Percentiles rank a stretch among this genome's conserved stretches.
Conservation (phyloP, 768 basidiomycete species). For the Neoboletus magnificus region DNA sequence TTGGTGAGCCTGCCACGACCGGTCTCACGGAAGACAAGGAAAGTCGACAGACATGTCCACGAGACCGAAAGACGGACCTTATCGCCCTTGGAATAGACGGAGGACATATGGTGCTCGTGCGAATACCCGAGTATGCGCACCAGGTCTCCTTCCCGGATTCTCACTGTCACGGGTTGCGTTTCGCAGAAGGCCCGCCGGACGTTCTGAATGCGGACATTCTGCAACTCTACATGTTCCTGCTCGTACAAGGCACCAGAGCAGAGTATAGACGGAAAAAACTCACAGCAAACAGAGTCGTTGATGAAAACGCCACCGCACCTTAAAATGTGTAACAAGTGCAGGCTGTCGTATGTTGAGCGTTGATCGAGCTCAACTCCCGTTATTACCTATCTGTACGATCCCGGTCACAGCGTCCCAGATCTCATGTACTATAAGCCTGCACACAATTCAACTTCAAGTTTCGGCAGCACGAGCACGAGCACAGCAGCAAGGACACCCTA, state of each 20-base stretch:
- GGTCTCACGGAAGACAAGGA: not conserved
- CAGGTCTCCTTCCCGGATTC: not conserved
- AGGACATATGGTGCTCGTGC: not conserved
- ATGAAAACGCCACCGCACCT: not conserved
- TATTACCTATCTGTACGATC: not conserved
- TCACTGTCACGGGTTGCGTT: not conserved
- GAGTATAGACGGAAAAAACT: not conserved
- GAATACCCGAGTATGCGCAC: not conserved
- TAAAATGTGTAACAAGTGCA: not conserved
- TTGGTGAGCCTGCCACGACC: not conserved
- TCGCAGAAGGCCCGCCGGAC: not conserved
- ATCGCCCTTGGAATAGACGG: slow-evolving; percentile 6
- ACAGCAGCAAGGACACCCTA: not conserved
- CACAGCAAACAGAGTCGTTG: not conserved
- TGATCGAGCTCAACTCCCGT: not conserved
- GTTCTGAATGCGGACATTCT: not conserved
- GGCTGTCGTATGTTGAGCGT: not conserved
- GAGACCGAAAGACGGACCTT: not conserved
- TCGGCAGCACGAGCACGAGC: no score
- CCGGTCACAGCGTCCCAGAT: not conserved
- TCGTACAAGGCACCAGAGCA: not conserved
- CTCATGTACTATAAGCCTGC: no score
- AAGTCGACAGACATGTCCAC: not conserved
- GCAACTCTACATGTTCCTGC: not conserved
- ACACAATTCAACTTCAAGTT: no score